Percentiles rank a stretch among this genome's conserved stretches.
Conservation (phyloP, 805 yeast species). For the Barnettozyma siamensis region DNA sequence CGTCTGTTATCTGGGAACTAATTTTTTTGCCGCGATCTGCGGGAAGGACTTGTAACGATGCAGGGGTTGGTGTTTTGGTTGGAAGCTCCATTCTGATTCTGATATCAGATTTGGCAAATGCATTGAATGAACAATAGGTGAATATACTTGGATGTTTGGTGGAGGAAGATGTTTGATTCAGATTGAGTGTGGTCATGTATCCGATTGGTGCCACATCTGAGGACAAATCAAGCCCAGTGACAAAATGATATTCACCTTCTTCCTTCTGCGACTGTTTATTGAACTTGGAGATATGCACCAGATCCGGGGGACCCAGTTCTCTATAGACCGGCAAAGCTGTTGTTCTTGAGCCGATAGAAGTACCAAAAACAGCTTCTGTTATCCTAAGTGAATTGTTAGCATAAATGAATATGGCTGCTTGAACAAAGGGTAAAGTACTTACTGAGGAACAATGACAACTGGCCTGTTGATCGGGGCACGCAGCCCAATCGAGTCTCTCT, state of each 20-base stretch:
- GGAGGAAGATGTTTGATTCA: conserved; percentile 18
- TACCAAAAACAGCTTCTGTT: conserved; percentile 44
- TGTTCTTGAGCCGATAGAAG: conserved; percentile 47
- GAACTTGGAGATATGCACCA: conserved; percentile 44
- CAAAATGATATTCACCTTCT: conserved; percentile 43
- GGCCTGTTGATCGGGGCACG: conserved; percentile 13
- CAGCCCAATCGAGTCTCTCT: conserved; percentile 11
- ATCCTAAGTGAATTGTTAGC: conserved; percentile 29
- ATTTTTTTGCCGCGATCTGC: conserved; percentile 32
- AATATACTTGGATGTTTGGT: conserved; percentile 25
- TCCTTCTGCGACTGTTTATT: conserved; percentile 31
- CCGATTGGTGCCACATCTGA: conserved; percentile 42
- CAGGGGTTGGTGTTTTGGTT: conserved; percentile 32
- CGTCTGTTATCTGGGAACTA: conserved; percentile 27
- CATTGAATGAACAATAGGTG: conserved; percentile 67
- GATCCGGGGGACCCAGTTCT: conserved; percentile 73
- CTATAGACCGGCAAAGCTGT: conserved; percentile 31
- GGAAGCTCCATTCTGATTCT: conserved; percentile 60
- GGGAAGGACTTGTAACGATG: conserved; percentile 27
- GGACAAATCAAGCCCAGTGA: conserved; percentile 43
- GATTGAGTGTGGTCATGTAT: conserved; percentile 35
- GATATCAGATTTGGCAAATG: conserved; percentile 63
- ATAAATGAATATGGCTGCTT: too few relatives aligned
- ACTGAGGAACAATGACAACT: conserved; percentile 18
- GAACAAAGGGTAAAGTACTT: too few relatives aligned